Conservation (phyloP, 306 rosid genomes). For the Quercus aquifolioides region DNA sequence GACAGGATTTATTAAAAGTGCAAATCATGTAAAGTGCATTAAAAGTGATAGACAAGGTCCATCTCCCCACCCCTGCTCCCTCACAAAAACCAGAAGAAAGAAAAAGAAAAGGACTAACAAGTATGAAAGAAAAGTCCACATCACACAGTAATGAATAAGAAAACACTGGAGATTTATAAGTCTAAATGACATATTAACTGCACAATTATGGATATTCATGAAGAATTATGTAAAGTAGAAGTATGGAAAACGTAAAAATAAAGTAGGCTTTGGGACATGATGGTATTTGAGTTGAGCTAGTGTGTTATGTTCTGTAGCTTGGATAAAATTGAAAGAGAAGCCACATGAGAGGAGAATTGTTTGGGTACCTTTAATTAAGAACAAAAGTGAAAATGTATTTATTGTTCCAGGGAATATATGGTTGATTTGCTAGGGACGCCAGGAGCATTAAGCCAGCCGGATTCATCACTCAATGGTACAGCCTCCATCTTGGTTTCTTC, state of each 20-base stretch:
- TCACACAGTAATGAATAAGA: not conserved
- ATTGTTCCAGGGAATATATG: conserved; percentile 68
- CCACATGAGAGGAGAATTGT: not conserved
- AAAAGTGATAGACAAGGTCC: too few species aligned
- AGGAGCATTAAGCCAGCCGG: conserved; percentile 68
- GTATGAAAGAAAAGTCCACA: not conserved
- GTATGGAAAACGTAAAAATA: not conserved
- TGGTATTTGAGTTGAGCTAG: not conserved
- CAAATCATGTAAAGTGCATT: not conserved
- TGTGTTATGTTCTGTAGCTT: not conserved
- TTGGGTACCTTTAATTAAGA: not conserved
- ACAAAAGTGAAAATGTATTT: conserved; percentile 5
- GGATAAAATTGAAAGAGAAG: not conserved
- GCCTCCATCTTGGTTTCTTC: conserved; percentile 76
- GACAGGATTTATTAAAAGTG: not conserved
- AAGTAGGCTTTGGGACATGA: not conserved
- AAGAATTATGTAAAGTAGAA: not conserved
- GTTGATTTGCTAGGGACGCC: conserved; percentile 87
- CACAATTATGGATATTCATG: not conserved
- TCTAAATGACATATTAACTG: not conserved
- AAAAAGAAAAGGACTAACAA: not conserved
- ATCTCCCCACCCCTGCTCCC: too few species aligned
- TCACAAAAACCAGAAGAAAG: too few species aligned
- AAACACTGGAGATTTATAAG: not conserved
- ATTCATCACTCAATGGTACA: conserved; percentile 85